These are phyloP conservation scores for Sanghuangporus weigelae DNA, from an alignment of 1,284 basidiomycete genomes.

Conservation along the genomic window DNA sequence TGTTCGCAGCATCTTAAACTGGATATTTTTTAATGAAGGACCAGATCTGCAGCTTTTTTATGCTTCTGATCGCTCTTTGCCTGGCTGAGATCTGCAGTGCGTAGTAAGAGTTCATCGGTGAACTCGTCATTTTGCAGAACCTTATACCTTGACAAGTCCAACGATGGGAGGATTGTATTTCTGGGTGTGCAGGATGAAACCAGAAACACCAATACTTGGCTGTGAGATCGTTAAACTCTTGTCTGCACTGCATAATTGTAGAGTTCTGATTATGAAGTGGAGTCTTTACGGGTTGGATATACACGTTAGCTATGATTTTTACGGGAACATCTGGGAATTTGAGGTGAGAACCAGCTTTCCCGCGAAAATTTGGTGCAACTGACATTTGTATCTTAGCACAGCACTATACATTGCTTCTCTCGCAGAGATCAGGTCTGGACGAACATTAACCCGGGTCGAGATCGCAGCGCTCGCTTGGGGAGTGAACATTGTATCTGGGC, in stretches of 20 bases:
- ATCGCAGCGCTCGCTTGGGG: slow-evolving; percentile 54
- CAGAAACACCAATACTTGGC: slow-evolving; percentile 47
- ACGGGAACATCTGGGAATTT: slow-evolving; percentile 58
- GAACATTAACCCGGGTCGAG: slow-evolving; percentile 43
- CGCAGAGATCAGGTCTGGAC: slow-evolving; percentile 43
- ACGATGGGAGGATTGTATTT: slow-evolving; percentile 58
- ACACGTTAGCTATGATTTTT: slow-evolving; percentile 55
- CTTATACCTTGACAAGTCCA: slow-evolving; percentile 29
- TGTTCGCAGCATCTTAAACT: slow-evolving; percentile 8
- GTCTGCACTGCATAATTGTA: background rate
- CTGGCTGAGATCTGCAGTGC: slow-evolving; percentile 57
- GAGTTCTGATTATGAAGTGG: background rate
- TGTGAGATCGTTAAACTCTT: slow-evolving; percentile 32
- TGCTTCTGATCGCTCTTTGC: slow-evolving; percentile 52
- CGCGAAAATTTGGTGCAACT: background rate
- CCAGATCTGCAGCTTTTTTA: slow-evolving; percentile 55
- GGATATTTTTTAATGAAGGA: background rate
- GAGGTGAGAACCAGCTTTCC: slow-evolving; percentile 30
- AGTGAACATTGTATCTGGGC: slow-evolving; percentile 48
- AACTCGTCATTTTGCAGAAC: background rate
- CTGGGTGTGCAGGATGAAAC: slow-evolving; percentile 63
- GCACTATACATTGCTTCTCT: slow-evolving; percentile 52
- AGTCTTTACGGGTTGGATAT: slow-evolving; percentile 58
- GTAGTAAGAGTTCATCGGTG: slow-evolving; percentile 35
- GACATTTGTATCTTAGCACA: slow-evolving; percentile 30